Evolutionary conservation across 768 basidiomycete species (phyloP).

Genomic region (Boletus vermiculosoides): DNA sequence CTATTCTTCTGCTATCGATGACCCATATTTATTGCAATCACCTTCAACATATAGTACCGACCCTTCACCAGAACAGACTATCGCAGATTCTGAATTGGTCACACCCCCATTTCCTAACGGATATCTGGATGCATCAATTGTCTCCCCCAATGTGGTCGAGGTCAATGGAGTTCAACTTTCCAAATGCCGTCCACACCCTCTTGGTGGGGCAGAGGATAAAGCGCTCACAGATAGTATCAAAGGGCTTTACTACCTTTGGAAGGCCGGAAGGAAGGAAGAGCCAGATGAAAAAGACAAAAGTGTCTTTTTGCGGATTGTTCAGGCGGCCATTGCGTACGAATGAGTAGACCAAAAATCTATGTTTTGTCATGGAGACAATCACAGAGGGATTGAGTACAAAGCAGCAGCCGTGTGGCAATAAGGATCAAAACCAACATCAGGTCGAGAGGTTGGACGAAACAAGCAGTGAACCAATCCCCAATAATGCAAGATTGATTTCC

Average conservation of each 20-base stretch:
- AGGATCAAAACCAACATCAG: not conserved
- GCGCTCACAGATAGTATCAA: constrained; percentile 52
- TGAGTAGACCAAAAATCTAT: constrained; percentile 2
- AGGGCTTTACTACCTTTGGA: constrained; percentile 63
- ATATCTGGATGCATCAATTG: constrained; percentile 9
- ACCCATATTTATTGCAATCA: constrained; percentile 5
- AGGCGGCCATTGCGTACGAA: constrained; percentile 26
- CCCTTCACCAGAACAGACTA: constrained; percentile 15
- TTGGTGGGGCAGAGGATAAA: constrained; percentile 31
- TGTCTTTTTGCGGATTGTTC: constrained; percentile 37
- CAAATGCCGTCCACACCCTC: not conserved
- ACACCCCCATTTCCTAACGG: constrained; percentile 22
- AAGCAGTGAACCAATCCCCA: constrained; percentile 25
- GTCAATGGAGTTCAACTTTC: constrained; percentile 11
- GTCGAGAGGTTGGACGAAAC: constrained; percentile 7
- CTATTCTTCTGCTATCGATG: constrained; percentile 8
- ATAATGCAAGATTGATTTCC: constrained; percentile 27
- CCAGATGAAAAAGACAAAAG: constrained; percentile 22
- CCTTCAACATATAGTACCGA: constrained; percentile 7
- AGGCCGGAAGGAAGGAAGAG: constrained; percentile 32
- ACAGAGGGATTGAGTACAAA: not conserved
- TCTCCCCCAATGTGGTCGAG: constrained; percentile 16
- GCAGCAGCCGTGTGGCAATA: not conserved
- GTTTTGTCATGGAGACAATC: not conserved
- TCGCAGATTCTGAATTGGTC: constrained; percentile 23